Conservation (phyloP, 257 asterid species). For the Gentiana macrophylla region DNA sequence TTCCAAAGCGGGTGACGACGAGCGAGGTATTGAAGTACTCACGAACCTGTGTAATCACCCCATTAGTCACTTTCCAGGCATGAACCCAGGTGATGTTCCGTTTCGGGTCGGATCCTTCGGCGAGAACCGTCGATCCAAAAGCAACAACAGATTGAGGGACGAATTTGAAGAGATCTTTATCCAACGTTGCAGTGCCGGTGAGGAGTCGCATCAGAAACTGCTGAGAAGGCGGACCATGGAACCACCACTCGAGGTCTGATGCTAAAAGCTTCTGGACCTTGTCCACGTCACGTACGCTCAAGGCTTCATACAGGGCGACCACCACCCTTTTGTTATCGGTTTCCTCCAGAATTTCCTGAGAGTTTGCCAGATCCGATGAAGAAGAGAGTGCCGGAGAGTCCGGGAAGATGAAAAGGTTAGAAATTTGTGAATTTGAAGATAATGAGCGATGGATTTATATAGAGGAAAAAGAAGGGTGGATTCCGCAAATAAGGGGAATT, state of each 20-base stretch:
- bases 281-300: constrained; percentile 62
- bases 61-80: constrained; percentile 97
- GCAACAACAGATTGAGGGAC: constrained; percentile 60
- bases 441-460: constrained; percentile 7
- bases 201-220: constrained; percentile 95
- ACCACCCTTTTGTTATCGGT: constrained; percentile 73
- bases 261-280: constrained; percentile 65
- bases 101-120: constrained; percentile 61
- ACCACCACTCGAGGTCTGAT: constrained; percentile 99
- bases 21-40: constrained; percentile 95
- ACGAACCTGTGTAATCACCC: constrained; percentile 87
- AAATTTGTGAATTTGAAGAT: background rate
- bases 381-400: too few relatives aligned
- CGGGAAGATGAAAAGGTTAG: background rate
- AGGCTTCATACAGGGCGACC: constrained; percentile 98
- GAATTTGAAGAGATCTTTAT: constrained; percentile 36
- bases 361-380: constrained; percentile 65
- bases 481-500: background rate
- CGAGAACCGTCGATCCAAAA: constrained; percentile 71
- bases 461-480: constrained; percentile 13
- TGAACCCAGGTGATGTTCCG: constrained; percentile 84
- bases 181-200: constrained; percentile 51
- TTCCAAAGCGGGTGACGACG: constrained; percentile 63
- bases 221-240: constrained; percentile 97
- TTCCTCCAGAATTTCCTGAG: constrained; percentile 83